Percentiles rank a stretch among this genome's conserved stretches.
These are phyloP conservation scores for Lachnellula willkommii DNA, from an alignment of 2,329 filamentous ascomycete genomes.

Conservation along the genomic window DNA sequence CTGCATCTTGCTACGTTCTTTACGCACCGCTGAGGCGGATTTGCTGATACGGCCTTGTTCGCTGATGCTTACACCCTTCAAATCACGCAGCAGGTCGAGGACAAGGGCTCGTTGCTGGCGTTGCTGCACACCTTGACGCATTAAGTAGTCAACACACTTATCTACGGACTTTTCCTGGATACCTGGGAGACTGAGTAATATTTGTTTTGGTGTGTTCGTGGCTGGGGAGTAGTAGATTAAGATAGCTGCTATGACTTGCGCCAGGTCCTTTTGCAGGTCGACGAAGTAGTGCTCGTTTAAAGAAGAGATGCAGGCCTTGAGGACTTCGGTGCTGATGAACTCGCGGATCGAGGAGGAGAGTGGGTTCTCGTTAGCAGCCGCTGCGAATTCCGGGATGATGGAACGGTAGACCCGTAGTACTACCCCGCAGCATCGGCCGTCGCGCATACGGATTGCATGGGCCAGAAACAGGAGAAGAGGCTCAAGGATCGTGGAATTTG, in stretches of 20 bases:
- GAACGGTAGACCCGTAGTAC: slow-evolving; percentile 82
- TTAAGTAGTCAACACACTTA: slow-evolving; percentile 55
- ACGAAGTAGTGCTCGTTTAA: slow-evolving; percentile 96
- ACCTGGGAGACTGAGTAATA: slow-evolving; percentile 76
- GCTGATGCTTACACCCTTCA: slow-evolving; percentile 86
- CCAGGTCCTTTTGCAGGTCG: slow-evolving; percentile 89
- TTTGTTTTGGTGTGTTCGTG: slow-evolving; percentile 64
- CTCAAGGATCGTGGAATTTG: slow-evolving; percentile 72
- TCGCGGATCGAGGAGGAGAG: slow-evolving; percentile 66
- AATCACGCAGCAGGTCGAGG: slow-evolving; percentile 75
- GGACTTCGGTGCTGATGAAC: slow-evolving; percentile 82
- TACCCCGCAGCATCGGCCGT: slow-evolving; percentile 80
- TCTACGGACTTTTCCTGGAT: slow-evolving; percentile 66
- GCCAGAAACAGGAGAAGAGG: slow-evolving; percentile 88
- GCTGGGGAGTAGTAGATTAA: slow-evolving; percentile 67
- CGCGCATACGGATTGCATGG: slow-evolving; percentile 82
- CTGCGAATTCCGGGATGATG: slow-evolving; percentile 73
- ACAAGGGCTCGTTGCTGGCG: slow-evolving; percentile 76
- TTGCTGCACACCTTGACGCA: slow-evolving; percentile 54
- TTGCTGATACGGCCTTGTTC: slow-evolving; percentile 82
- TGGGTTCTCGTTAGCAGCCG: slow-evolving; percentile 36
- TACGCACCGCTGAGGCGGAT: slow-evolving; percentile 41
- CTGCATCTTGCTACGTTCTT: slow-evolving; percentile 53
- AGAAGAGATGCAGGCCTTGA: slow-evolving; percentile 84
- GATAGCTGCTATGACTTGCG: slow-evolving; percentile 79